Evolutionary conservation across 352 stramenopile species (phyloP), one percentile per base, ranked within the genome.

Genomic region (Phytopythium helicoides): DNA sequence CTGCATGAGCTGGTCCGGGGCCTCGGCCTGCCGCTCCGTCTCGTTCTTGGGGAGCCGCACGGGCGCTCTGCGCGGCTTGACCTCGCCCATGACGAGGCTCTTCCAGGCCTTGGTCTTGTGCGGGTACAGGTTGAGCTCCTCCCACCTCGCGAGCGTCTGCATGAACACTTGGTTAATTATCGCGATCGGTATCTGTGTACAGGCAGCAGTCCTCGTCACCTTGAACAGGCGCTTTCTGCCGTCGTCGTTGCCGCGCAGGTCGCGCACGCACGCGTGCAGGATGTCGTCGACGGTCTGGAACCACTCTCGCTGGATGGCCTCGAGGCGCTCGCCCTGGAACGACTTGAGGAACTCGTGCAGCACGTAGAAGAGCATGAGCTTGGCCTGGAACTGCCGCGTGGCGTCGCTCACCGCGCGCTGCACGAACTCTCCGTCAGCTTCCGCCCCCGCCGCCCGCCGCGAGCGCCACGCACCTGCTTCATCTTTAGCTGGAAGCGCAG

Each of bases 341-440:
- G 70, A 73, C 74, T 94, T 94, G 53, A 94, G 68, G 51, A 94
- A 94, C 70, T 94, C 84, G 60, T 94, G 81, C 28, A 94, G 68
- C 39, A 92, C 67, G 78, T 94, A 94, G 39, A 94, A 87, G 11
- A 94, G 68, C 84, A 94, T 94, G 31, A 94, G 50, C 57, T 91
- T 94, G 47, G 75, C 63, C 46, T 92, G 78, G 53, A 91, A 91
- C 46, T 84, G 76, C 37, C 71, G 60, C 26, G 73, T 57, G 9
- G 66, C 69, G 11, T 94, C 81, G 31, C 68, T 67, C 41, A 86
- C 54, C 9, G 78, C 78, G 66, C 76, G 55, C 79, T 92, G 61
- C 28, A 68, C 2, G 9, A 39, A 50, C 3, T 19, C 42, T 10
- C 15, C 12, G 15, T n/a, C 26, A 38, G 16, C 0, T 23, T 22